Evolutionary conservation across 345 rosid genomes (phyloP).

Genomic region (Hibiscus mutabilis): DNA sequence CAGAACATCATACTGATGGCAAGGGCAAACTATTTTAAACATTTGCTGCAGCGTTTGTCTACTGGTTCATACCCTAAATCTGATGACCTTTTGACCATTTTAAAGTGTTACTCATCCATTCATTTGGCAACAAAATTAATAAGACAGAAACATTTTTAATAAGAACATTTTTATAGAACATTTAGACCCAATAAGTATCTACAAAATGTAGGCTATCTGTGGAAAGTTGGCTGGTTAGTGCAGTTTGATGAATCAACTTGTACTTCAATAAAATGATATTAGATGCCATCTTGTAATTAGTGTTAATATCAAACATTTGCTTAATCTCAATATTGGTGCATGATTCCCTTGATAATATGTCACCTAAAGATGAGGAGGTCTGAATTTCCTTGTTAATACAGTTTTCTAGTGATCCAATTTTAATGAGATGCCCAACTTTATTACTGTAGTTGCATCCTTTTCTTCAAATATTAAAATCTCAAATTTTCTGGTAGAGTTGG

Average conservation of each 20-base stretch:
- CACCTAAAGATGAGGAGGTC: background rate
- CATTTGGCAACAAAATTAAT: no score
- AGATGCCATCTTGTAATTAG: background rate
- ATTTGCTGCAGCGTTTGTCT: slow-evolving; percentile 48
- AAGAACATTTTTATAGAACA: background rate
- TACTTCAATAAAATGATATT: slow-evolving; percentile 1
- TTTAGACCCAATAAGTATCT: background rate
- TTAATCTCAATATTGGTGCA: background rate
- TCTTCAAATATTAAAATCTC: background rate
- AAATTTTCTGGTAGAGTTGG: background rate
- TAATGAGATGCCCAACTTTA: background rate
- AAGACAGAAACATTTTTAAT: no score
- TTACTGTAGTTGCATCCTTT: background rate
- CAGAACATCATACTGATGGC: slow-evolving; percentile 57
- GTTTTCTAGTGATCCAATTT: background rate
- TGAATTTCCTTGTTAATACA: background rate
- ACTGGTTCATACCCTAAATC: slow-evolving; percentile 30
- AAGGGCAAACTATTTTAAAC: slow-evolving; percentile 57
- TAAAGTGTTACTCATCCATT: slow-evolving; percentile 7
- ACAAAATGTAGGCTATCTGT: background rate
- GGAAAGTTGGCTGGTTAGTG: background rate
- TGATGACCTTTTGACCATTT: slow-evolving; percentile 14
- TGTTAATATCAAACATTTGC: background rate
- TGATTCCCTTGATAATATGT: background rate
- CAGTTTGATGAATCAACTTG: background rate